Evolutionary conservation across 2,329 filamentous ascomycete genomes (phyloP).

Genomic region (Piedraia hortae): DNA sequence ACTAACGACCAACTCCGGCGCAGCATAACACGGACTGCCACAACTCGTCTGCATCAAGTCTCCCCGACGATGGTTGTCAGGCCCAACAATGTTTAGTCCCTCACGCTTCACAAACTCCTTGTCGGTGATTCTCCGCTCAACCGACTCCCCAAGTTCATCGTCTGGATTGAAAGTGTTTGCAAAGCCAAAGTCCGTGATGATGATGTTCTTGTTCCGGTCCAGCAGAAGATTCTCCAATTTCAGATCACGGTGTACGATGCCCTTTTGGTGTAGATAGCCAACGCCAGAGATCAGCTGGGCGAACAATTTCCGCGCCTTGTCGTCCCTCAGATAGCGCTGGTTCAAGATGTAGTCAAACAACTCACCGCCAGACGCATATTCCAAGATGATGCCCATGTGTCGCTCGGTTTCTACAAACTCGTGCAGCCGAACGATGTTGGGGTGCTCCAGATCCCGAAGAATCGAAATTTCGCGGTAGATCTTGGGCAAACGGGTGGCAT

Average conservation of each 20-base stretch:
- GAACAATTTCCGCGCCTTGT: constrained; percentile 68
- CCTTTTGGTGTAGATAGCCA: constrained; percentile 92
- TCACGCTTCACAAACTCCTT: constrained; percentile 67
- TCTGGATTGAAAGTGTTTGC: constrained; percentile 84
- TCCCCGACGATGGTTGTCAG: constrained; percentile 39
- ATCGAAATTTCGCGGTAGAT: constrained; percentile 95
- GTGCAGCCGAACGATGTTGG: constrained; percentile 87
- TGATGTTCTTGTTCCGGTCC: constrained; percentile 93
- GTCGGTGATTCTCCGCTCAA: constrained; percentile 65
- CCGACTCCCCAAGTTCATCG: constrained; percentile 71
- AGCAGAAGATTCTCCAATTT: constrained; percentile 89
- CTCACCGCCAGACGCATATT: constrained; percentile 92
- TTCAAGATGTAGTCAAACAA: constrained; percentile 96
- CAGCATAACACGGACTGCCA: constrained; percentile 91
- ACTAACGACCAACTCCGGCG: constrained; percentile 86
- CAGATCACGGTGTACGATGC: constrained; percentile 87
- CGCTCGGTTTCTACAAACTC: constrained; percentile 97
- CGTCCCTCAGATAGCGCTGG: constrained; percentile 85
- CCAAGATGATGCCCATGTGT: constrained; percentile 91
- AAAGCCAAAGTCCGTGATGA: constrained; percentile 98
- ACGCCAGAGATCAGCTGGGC: constrained; percentile 90
- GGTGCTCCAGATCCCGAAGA: constrained; percentile 61
- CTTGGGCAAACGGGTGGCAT: constrained; percentile 73
- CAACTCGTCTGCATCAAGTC: constrained; percentile 98
- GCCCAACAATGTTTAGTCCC: constrained; percentile 54